A percentile compares a stretch with the other conserved stretches of the same genome.
Conservation (phyloP, 306 rosid genomes). For the Casuarina cunninghamiana region DNA sequence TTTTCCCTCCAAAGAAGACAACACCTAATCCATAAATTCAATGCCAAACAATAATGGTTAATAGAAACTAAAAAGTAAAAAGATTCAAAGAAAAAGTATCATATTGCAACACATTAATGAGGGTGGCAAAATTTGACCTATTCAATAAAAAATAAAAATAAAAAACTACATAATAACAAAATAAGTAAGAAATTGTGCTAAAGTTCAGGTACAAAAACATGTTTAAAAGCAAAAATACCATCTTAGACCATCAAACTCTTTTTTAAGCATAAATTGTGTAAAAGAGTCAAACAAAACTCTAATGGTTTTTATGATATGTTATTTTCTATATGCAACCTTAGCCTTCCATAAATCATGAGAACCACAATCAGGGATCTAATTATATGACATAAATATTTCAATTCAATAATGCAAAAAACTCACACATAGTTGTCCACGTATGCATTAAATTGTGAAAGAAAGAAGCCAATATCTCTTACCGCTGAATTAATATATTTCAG, state of each 20-base stretch:
- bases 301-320: not conserved
- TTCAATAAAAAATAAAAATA: not conserved
- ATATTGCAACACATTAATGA: not conserved
- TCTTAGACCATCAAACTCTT: not conserved
- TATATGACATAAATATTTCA: not conserved
- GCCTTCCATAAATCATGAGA: not conserved
- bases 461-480: too few species aligned
- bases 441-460: too few species aligned
- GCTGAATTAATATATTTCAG: too few species aligned
- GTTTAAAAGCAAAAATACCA: not conserved
- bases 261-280: not conserved
- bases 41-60: not conserved
- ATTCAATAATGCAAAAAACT: not conserved
- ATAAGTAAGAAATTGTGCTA: not conserved
- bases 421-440: too few species aligned
- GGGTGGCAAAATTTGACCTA: not conserved
- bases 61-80: not conserved
- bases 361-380: not conserved
- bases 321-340: not conserved
- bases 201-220: not conserved
- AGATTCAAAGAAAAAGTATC: not conserved
- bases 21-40: conserved; percentile 39
- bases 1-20: conserved; percentile 64
- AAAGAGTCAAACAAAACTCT: not conserved
- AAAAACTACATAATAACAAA: not conserved